Evolutionary conservation across 148 eudicot genomes (phyloP), one percentile per base, ranked within the genome.

Genomic region (Nepenthes gracilis): DNA sequence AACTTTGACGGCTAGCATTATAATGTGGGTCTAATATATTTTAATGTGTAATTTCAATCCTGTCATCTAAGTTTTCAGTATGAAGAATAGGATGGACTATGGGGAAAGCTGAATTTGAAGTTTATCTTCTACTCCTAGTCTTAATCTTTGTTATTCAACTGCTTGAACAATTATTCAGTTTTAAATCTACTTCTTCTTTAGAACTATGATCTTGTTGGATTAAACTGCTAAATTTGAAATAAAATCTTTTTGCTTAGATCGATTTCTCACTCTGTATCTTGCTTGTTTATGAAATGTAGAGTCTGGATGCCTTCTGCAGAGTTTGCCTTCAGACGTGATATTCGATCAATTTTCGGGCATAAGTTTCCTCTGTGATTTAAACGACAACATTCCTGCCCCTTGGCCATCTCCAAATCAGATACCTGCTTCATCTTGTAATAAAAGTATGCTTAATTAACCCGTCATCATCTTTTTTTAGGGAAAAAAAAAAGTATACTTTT

Each of bases 311-410:
- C 96, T 93, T 67, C 80, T 93, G 55, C 91, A 94, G 65, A 93
- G 98, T 71, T 75, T 84, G 80, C 98, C 98, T 50, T 85, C 98
- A 12, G 98, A 88, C 49, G 90, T 75, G 68, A 79, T 72, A 51
- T 81, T 88, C 49, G 98, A 93, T 73, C 69, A 59, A 65, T 69
- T 71, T 66, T 60, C 87, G n/a, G 98, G 98, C 64, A 67, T 86
- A 35, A 83, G 84, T 64, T 93, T 93, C 69, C 75, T 88, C n/a
- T 93, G 98, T 67, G 98, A 93, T 70, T 78, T 93, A 68, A 93
- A 93, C 32, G 98, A 93, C 72, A 88, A 93, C 72, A 88, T 93
- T 70, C 86, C 96, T 10, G 95, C 98, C 72, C 93, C 90, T 65
- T 93, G 98, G 98, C 98, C 98, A 23, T 81, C 92, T 47, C 54